Base-by-base conservation (phyloP, 495 filamentous ascomycete genomes). In the Aspergillus ellipticus region DNA sequence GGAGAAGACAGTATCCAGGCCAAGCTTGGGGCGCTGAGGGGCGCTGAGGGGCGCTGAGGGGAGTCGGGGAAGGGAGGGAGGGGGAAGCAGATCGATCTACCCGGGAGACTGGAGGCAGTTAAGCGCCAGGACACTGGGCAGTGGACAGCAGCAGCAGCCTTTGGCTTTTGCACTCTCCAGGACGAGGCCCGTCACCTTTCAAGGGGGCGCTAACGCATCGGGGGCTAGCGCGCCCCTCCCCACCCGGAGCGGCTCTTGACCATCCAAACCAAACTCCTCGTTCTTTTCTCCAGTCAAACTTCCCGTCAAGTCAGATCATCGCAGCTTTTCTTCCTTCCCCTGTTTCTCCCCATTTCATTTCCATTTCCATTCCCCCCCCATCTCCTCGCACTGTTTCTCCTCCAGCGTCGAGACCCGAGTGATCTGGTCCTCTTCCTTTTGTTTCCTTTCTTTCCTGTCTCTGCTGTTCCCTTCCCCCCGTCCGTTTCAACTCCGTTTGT, bases 221-320 rank as follows among this genome's bases (percentile, higher is more conserved):
- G 29, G 45, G 60, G 28, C 64, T 70, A 71, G 69, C 55, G 63
- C 45, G 59, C 58, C 61, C 55, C 57, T 61, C 67, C 66, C 68
- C 66, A 62, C 70, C 64, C 63, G 64, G 65, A 68, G 71, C 71
- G 69, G 71, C 72, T 76, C 65, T 70, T 63, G 65, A 50, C 56
- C 53, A 39, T 54, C 24, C 49, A 39, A 41, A 33, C 66, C 67
- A 64, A 63, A 63, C 62, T 63, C 62, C 65, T 68, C 60, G 48
- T 55, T 58, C 45, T 60, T 46, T 57, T 55, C 51, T 55, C 47
- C 46, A 55, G 49, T 41, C 53, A 51, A 50, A 37, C 61, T 58
- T 56, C 56, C 58, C 53, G 50, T 62, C 61, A 55, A 49, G 48
- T 50, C 53, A 62, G 63, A 51, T 63, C 56, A 65, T 58, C 59